Evolutionary conservation across 2,329 filamentous ascomycete genomes (phyloP), one percentile per base, ranked within the genome.

Genomic region (Colletotrichum orchidophilum): DNA sequence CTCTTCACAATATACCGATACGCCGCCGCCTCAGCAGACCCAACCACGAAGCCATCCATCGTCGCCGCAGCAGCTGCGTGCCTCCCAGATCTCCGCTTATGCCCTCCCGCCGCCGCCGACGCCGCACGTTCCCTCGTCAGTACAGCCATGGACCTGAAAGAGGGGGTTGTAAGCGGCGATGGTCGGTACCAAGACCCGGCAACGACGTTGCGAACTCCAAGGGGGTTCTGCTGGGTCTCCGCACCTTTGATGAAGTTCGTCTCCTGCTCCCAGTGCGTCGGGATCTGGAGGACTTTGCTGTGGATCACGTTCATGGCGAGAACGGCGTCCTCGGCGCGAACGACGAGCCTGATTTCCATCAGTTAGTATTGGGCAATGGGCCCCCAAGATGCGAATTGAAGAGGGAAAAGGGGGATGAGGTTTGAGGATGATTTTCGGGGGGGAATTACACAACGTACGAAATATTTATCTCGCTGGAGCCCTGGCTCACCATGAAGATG

Each of bases 391-490:
- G n/a, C n/a, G n/a, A n/a, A n/a, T n/a, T n/a, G n/a, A n/a, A n/a
- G n/a, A n/a, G n/a, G n/a, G n/a, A n/a, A n/a, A n/a, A n/a, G n/a
- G n/a, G n/a, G n/a, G n/a, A n/a, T n/a, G n/a, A n/a, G n/a, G n/a
- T n/a, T n/a, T n/a, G n/a, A n/a, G n/a, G n/a, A n/a, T n/a, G n/a
- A n/a, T n/a, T n/a, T n/a, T n/a, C n/a, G n/a, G 7, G 11, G 15
- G 21, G 5, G 13, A 21, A 7, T n/a, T n/a, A n/a, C n/a, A 5
- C 8, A 8, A 64, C 70, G 78, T 96, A 99, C 15, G 95, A 97
- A 71, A 99, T 98, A 81, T 98, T 99, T 83, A 99, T 99, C 85
- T 99, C 96, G 80, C 95, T 98, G 24, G 96, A 96, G 76, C 95
- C 95, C 97, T 76, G 57, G 60, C 70, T 72, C 2, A 70, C 66